Evolutionary conservation across 2,329 filamentous ascomycete species (phyloP), one percentile per base, ranked within the genome.

Genomic region (Westerdykella sp.): DNA sequence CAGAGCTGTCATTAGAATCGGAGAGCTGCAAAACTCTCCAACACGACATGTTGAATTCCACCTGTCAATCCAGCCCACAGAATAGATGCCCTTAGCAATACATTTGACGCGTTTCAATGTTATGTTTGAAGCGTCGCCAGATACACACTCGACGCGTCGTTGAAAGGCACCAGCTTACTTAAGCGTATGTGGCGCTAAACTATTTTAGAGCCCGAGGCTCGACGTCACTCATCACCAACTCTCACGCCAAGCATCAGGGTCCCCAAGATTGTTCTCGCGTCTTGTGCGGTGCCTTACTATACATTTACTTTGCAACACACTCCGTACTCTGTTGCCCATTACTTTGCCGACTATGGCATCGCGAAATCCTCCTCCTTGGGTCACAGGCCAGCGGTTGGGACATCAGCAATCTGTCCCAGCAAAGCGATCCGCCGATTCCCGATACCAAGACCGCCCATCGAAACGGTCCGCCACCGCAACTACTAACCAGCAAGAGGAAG

Each of bases 401-500:
- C 47, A 56, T 12, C 55, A 49, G 16, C 55, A 56, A 15, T 45
- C 51, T 4, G 56, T 71, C 25, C 65, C 65, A 1, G 54, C 59
- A 43, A 75, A 74, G 53, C 70, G 72, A 39, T 60, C 66, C 9
- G 68, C 67, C 14, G 66, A 72, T 49, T 64, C 68, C 21, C 66
- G 67, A 46, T 64, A 70, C 49, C 63, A 65, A 43, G 68, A 59
- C 14, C 43, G 48, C 14, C 53, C 59, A 4, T 44, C 60, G 46
- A 74, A 74, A 54, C 69, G 71, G 34, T 65, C 68, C 13, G 59
- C 57, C 23, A 35, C 32, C 32, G n/a, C 32, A 15, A 35, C 3
- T 14, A 60, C 58, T 4, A 70, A 73, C 46, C 70, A 69, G 30
- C 68, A 72, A 48, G 73, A 76, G 55, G 71, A 70, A 44, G 71